A percentile compares a stretch with the other conserved stretches of the same genome.
phyloP scores from a whole-genome alignment of 2,329 filamentous ascomycete species.

The Didymellaceae sp. region DNA sequence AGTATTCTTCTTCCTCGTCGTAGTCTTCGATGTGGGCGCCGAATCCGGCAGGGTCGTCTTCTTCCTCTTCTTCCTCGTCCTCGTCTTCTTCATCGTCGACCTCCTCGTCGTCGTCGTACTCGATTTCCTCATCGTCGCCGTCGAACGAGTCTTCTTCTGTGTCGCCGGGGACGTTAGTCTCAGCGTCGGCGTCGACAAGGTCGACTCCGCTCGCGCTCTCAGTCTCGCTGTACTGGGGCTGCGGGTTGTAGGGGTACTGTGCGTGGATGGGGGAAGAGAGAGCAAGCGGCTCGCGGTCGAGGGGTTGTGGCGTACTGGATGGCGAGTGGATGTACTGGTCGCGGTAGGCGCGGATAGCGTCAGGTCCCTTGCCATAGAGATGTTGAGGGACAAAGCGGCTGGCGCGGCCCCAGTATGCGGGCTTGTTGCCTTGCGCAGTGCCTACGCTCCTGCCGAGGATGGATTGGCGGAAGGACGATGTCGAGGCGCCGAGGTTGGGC shows the following conservation, averaged over 20 bases:
- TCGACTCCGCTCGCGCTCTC: slow-evolving; percentile 20
- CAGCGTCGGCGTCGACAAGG: slow-evolving; percentile 13
- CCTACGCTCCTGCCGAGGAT: slow-evolving; percentile 21
- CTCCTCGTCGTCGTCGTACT: slow-evolving; percentile 13
- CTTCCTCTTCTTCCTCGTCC: slow-evolving; percentile 3
- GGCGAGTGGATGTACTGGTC: slow-evolving; percentile 26
- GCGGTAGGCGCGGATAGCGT: slow-evolving; percentile 39
- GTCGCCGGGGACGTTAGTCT: slow-evolving; percentile 16
- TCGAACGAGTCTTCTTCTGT: slow-evolving; percentile 16
- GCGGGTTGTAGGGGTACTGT: slow-evolving; percentile 27
- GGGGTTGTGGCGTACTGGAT: slow-evolving; percentile 17
- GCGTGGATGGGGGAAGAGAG: slow-evolving; percentile 34
- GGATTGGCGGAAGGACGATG: slow-evolving; percentile 20
- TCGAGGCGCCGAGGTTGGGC: slow-evolving; percentile 27
- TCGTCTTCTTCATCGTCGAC: no score
- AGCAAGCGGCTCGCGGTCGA: slow-evolving; percentile 28
- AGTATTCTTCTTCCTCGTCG: slow-evolving; percentile 21
- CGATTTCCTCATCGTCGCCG: slow-evolving; percentile 21
- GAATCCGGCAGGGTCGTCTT: slow-evolving; percentile 1
- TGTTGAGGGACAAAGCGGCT: slow-evolving; percentile 47
- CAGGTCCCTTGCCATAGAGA: slow-evolving; percentile 43
- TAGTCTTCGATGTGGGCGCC: slow-evolving; percentile 12
- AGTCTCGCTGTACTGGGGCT: slow-evolving; percentile 18
- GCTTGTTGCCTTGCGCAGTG: slow-evolving; percentile 19
- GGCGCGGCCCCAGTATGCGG: slow-evolving; percentile 41